These are phyloP conservation scores for Metarhizium rileyi DNA, from an alignment of 2,329 filamentous ascomycete species.

Conservation along the genomic window DNA sequence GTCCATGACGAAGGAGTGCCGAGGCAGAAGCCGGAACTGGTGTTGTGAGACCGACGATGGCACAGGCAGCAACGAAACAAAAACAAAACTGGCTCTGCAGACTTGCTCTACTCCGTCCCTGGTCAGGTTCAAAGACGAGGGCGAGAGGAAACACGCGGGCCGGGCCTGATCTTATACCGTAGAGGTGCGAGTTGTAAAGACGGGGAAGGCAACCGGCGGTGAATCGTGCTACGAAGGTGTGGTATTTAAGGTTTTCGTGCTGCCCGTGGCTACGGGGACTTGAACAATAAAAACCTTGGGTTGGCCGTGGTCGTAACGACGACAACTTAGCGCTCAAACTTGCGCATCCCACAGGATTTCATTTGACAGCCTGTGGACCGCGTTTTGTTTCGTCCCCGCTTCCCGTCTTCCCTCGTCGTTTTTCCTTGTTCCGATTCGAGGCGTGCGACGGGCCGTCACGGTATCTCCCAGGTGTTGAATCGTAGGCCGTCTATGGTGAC, in stretches of 20 bases:
- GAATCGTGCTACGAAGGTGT: background rate
- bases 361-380: background rate
- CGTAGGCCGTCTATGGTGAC: background rate
- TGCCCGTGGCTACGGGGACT: background rate
- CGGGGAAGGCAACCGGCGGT: background rate
- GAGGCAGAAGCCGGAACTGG: background rate
- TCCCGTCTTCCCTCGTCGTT: no score
- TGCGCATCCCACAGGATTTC: background rate
- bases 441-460: background rate
- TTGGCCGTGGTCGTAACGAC: background rate
- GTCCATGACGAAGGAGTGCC: conserved; percentile 1
- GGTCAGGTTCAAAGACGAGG: no score
- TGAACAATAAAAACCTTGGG: background rate
- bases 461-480: background rate
- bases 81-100: conserved; percentile 3
- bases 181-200: background rate
- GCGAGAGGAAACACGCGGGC: no score
- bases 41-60: background rate
- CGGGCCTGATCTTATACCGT: no score
- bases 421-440: background rate
- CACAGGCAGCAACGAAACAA: background rate
- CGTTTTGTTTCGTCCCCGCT: no score
- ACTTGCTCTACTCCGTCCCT: no score
- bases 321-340: background rate
- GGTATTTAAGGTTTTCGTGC: no score